Evolutionary conservation across 2,329 filamentous ascomycete genomes (phyloP).

Genomic region (Incumbomyces lentus): DNA sequence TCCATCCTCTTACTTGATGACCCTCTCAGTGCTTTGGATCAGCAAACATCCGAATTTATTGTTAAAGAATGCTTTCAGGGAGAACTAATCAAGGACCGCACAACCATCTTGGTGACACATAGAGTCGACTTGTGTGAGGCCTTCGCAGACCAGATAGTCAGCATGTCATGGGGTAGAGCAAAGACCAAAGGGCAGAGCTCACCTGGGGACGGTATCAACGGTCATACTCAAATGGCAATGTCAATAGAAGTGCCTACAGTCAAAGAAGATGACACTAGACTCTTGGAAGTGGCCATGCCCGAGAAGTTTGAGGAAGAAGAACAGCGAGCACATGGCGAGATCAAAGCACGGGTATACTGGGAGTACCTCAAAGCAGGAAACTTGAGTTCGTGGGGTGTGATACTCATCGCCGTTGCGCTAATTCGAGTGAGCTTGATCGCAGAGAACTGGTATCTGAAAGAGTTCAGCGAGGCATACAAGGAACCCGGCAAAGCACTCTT

Average conservation of each 20-base stretch:
- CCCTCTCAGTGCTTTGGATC: conserved; percentile 50
- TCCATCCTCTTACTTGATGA: conserved; percentile 49
- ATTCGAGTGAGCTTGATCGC: conserved; percentile 56
- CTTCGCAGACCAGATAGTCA: conserved; percentile 64
- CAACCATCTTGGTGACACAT: conserved; percentile 53
- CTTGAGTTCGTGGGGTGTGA: conserved; percentile 62
- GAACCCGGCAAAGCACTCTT: conserved; percentile 8
- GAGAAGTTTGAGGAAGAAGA: conserved; percentile 76
- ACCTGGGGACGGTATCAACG: background rate
- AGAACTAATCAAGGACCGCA: conserved; percentile 43
- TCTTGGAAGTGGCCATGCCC: conserved; percentile 45
- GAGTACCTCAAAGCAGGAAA: conserved; percentile 74
- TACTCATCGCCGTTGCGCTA: conserved; percentile 39
- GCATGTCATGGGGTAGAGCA: conserved; percentile 54
- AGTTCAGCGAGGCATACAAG: conserved; percentile 71
- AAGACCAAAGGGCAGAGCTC: conserved; percentile 13
- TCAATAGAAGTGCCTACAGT: background rate
- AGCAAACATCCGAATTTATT: conserved; percentile 54
- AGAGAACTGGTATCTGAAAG: conserved; percentile 72
- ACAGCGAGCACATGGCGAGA: conserved; percentile 60
- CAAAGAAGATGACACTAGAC: conserved; percentile 27
- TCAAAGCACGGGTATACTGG: conserved; percentile 69
- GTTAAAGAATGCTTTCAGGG: conserved; percentile 49
- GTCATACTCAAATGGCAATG: background rate
- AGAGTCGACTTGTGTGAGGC: conserved; percentile 59